A percentile compares a stretch with the other conserved stretches of the same genome.
Conservation (phyloP, 2,329 filamentous ascomycete genomes). For the Cucurbitaria berberidis region DNA sequence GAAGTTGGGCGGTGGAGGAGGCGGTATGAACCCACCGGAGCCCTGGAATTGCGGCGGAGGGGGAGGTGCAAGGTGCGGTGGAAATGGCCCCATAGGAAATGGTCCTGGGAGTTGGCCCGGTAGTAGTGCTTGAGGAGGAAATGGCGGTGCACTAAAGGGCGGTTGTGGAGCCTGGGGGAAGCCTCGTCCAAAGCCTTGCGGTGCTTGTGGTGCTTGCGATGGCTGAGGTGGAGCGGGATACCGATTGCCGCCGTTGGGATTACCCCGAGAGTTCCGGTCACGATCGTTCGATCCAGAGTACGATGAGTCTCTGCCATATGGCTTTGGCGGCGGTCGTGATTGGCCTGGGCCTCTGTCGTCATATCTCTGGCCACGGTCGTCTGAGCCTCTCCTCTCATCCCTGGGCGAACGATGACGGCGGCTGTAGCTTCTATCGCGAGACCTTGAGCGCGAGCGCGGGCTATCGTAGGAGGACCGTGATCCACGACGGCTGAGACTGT, state of each 20-base stretch:
- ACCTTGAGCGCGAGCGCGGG: constrained; percentile 16
- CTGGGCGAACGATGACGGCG: constrained; percentile 19
- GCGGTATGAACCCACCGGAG: constrained; percentile 22
- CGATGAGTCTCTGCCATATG: constrained; percentile 10
- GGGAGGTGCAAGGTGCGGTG: constrained; percentile 25
- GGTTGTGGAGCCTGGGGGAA: constrained; percentile 19
- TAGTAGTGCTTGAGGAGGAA: constrained; percentile 21
- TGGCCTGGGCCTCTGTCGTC: constrained; percentile 13
- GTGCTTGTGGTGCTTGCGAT: constrained; percentile 2
- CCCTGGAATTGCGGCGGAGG: constrained; percentile 28
- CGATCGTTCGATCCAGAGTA: constrained; percentile 12
- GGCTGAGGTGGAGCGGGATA: constrained; percentile 7
- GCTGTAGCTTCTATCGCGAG: constrained; percentile 16
- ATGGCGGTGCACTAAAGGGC: constrained; percentile 25
- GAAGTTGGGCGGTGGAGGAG: constrained; percentile 34
- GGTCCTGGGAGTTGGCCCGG: constrained; percentile 6
- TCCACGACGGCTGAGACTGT: constrained; percentile 15
- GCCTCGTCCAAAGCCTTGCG: constrained; percentile 8
- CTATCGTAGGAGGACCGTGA: constrained; percentile 27
- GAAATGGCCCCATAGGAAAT: constrained; percentile 25
- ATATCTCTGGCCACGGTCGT: constrained; percentile 14
- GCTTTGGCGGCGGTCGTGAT: constrained; percentile 12
- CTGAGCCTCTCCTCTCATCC: constrained; percentile 5
- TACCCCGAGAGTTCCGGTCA: constrained; percentile 6
- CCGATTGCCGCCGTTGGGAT: constrained; percentile 10